A percentile compares a stretch with the other conserved stretches of the same genome.
Evolutionary conservation across 345 rosid genomes (phyloP).

Genomic region (Balakata baccata): DNA sequence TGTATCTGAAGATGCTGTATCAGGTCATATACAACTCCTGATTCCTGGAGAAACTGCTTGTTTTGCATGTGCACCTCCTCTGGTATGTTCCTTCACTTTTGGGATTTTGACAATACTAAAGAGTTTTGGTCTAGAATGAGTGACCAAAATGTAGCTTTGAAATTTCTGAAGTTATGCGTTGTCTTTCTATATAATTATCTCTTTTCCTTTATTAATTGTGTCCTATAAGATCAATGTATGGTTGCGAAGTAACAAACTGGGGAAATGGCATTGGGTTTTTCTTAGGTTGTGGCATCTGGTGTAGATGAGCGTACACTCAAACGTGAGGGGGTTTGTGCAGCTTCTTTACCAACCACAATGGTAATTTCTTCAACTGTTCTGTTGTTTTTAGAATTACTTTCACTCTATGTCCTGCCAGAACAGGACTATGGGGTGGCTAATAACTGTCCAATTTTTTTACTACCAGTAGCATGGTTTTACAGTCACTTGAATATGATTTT

Average conservation of each 20-base stretch:
- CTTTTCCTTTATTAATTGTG: not conserved
- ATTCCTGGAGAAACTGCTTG: constrained; percentile 97
- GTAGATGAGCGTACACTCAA: constrained; percentile 91
- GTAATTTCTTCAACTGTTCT: constrained; percentile 32
- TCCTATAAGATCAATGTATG: not conserved
- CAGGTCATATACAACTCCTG: constrained; percentile 93
- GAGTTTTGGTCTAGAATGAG: constrained; percentile 7
- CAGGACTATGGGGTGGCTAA: not conserved
- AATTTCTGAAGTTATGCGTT: not conserved
- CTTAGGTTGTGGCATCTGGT: constrained; percentile 93
- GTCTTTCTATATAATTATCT: not conserved
- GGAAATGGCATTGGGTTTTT: constrained; percentile 3
- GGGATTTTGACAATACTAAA: constrained; percentile 5
- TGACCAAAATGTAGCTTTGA: not conserved
- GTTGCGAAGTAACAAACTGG: constrained; percentile 3
- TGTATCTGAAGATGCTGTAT: constrained; percentile 98
- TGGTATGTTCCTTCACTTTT: constrained; percentile 46
- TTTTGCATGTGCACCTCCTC: constrained; percentile 97
- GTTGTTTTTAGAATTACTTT: not conserved
- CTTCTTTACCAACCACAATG: constrained; percentile 93
- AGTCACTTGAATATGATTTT: not conserved
- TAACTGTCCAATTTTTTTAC: not conserved
- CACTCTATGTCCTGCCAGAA: constrained; percentile 9
- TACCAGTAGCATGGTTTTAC: not conserved
- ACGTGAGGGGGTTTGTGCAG: constrained; percentile 97